Conservation (phyloP, 805 yeast species). For the Cyberlindnera euphorbiae region DNA sequence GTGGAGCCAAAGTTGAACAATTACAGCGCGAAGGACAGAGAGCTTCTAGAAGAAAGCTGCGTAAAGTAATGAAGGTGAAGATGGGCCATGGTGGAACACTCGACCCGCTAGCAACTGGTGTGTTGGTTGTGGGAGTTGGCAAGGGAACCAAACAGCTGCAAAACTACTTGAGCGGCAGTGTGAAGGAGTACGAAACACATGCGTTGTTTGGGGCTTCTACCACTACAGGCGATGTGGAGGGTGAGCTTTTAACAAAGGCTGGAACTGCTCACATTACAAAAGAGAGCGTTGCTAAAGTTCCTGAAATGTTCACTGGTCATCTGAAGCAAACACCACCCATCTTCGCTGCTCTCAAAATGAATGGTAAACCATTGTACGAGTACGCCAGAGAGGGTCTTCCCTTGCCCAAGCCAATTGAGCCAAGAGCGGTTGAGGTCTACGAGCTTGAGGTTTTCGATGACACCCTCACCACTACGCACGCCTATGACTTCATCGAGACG, state of each 20-base stretch:
- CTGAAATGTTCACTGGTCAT: constrained; percentile 70
- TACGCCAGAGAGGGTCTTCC: constrained; percentile 88
- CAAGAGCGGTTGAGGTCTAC: constrained; percentile 62
- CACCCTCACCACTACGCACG: constrained; percentile 50
- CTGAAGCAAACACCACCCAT: constrained; percentile 91
- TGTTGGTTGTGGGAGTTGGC: constrained; percentile 88
- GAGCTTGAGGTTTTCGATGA: constrained; percentile 50
- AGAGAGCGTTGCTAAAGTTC: constrained; percentile 44
- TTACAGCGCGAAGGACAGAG: constrained; percentile 35
- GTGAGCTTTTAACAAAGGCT: constrained; percentile 63
- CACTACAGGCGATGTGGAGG: constrained; percentile 91
- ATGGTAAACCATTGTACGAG: constrained; percentile 90
- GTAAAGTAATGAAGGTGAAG: constrained; percentile 57
- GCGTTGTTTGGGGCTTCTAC: constrained; percentile 89
- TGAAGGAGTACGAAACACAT: constrained; percentile 75
- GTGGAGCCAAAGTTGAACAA: constrained; percentile 40
- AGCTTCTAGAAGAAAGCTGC: constrained; percentile 47
- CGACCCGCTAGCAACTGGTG: constrained; percentile 96
- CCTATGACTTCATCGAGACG: constrained; percentile 40
- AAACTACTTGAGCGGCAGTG: constrained; percentile 65
- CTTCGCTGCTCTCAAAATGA: constrained; percentile 88
- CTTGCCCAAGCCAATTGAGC: constrained; percentile 76
- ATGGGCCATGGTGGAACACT: constrained; percentile 98
- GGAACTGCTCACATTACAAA: constrained; percentile 51
- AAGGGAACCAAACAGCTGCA: constrained; percentile 80